These are phyloP conservation scores for Blastobotrys persicus DNA, from an alignment of 1,139 yeast genomes.

Conservation along the genomic window DNA sequence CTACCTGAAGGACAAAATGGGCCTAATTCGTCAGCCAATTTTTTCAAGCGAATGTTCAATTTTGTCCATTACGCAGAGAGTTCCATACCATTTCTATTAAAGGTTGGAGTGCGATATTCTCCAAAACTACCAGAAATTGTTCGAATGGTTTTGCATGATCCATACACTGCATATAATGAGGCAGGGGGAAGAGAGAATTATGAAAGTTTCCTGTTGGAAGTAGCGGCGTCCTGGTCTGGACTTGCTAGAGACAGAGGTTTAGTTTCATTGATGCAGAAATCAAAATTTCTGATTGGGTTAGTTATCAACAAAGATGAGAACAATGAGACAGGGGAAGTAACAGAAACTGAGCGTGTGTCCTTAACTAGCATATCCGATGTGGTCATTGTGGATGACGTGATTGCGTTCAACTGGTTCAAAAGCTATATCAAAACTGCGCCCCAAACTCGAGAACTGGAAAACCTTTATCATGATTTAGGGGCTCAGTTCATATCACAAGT, in stretches of 20 bases:
- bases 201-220: constrained; percentile 28
- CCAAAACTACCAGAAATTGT: constrained; percentile 39
- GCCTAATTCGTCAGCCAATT: constrained; percentile 20
- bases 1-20: constrained; percentile 12
- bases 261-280: constrained; percentile 30
- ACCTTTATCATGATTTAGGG: constrained; percentile 35
- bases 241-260: constrained; percentile 28
- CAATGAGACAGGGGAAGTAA: no score
- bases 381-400: constrained; percentile 42
- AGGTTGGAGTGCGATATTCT: constrained; percentile 37
- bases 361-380: constrained; percentile 34
- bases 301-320: constrained; percentile 21
- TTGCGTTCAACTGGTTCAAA: constrained; percentile 38
- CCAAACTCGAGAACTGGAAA: constrained; percentile 35
- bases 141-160: constrained; percentile 32
- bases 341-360: constrained; percentile 21
- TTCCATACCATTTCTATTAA: constrained; percentile 35
- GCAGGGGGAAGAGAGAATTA: constrained; percentile 31
- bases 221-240: constrained; percentile 33
- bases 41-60: constrained; percentile 34
- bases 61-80: constrained; percentile 29
- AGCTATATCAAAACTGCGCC: constrained; percentile 38
- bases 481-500: constrained; percentile 28
- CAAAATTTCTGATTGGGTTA: constrained; percentile 36
- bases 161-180: constrained; percentile 32